phyloP scores from a whole-genome alignment of 164 flowering plant species.

The Umbellularia californica region DNA sequence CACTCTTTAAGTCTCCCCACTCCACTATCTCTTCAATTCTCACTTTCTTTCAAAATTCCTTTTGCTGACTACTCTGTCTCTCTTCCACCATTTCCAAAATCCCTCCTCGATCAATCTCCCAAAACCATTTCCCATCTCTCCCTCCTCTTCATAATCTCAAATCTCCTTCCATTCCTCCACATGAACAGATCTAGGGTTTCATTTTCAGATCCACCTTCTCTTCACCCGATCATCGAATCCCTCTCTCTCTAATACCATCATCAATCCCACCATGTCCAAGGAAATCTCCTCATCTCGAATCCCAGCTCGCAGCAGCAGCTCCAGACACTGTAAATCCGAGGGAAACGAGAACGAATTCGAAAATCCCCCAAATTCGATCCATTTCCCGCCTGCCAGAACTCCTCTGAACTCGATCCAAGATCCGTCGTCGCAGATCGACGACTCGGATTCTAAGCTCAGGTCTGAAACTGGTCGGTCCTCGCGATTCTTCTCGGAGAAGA shows the following conservation, averaged over 20 bases:
- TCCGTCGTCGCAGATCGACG: constrained; percentile 42
- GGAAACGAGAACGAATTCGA: constrained; percentile 45
- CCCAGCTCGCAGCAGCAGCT: background rate
- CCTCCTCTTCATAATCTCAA: background rate
- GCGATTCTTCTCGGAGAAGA: constrained; percentile 13
- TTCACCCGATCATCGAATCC: background rate
- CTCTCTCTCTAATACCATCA: background rate
- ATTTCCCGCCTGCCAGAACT: constrained; percentile 40
- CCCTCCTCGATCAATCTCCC: background rate
- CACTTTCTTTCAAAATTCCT: no score
- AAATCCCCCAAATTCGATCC: constrained; percentile 16
- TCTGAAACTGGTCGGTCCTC: constrained; percentile 6
- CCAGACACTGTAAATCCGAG: constrained; percentile 18
- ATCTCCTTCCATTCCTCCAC: background rate
- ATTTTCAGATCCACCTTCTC: background rate
- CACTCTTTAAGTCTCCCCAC: no score
- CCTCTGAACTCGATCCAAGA: constrained; percentile 56
- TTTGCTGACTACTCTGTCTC: background rate
- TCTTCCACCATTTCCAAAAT: background rate
- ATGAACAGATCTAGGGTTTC: background rate
- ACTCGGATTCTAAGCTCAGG: constrained; percentile 22
- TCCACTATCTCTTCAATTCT: no score
- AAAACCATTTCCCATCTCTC: background rate
- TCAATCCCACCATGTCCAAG: background rate
- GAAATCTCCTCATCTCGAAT: constrained; percentile 1